phyloP scores from a whole-genome alignment of 805 yeast genomes.

The Starmerella roubikii region DNA sequence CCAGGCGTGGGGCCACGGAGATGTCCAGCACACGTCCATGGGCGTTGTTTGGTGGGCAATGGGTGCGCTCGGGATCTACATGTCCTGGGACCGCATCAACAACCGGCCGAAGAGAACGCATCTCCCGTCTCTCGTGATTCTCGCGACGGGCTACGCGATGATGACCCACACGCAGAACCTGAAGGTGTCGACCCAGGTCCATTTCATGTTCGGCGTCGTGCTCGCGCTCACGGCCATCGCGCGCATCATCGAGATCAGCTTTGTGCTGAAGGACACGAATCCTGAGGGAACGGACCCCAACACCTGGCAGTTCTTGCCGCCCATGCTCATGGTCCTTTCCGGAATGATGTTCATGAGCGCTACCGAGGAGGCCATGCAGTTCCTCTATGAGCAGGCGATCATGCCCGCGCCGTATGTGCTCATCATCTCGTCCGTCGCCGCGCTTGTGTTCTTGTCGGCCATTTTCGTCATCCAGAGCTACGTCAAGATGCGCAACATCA shows the following conservation, averaged over 20 bases:
- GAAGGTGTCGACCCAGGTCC: slow-evolving; percentile 71
- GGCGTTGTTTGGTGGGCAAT: slow-evolving; percentile 96
- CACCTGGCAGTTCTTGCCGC: slow-evolving; percentile 77
- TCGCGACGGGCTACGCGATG: slow-evolving; percentile 93
- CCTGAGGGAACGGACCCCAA: slow-evolving; percentile 34
- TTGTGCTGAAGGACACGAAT: slow-evolving; percentile 48
- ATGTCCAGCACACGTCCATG: slow-evolving; percentile 91
- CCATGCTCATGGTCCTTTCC: slow-evolving; percentile 61
- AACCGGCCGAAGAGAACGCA: slow-evolving; percentile 44
- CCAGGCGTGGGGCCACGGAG: slow-evolving; percentile 84
- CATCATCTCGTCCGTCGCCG: slow-evolving; percentile 58
- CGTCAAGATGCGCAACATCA: slow-evolving; percentile 27
- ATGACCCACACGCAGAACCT: slow-evolving; percentile 71
- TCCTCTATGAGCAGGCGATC: slow-evolving; percentile 61
- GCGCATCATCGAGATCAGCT: slow-evolving; percentile 67
- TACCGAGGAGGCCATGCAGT: slow-evolving; percentile 67
- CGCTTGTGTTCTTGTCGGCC: slow-evolving; percentile 55
- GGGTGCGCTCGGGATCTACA: slow-evolving; percentile 70
- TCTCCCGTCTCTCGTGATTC: slow-evolving; percentile 67
- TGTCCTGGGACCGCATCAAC: slow-evolving; percentile 45
- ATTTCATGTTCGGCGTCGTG: slow-evolving; percentile 69
- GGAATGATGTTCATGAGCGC: slow-evolving; percentile 88
- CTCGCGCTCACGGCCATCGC: slow-evolving; percentile 65
- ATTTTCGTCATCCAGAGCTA: slow-evolving; percentile 47
- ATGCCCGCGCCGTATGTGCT: slow-evolving; percentile 77